Evolutionary conservation across 2,329 filamentous ascomycete genomes (phyloP).

Genomic region (Diaporthe citrichinensis): DNA sequence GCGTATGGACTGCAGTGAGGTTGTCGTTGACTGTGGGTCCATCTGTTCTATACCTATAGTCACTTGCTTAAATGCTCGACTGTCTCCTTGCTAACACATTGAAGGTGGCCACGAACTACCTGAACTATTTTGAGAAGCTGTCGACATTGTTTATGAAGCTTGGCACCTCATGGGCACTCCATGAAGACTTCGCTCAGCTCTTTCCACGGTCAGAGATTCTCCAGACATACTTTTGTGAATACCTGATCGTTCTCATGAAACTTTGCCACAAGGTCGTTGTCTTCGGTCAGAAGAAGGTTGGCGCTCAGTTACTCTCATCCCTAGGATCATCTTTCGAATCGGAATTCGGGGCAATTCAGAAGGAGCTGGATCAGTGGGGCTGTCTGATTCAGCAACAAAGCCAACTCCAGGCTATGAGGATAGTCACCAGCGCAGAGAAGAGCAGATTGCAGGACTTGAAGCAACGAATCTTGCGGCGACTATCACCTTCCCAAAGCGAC

Average conservation of each 20-base stretch:
- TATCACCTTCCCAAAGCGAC: conserved; percentile 34
- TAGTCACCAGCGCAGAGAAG: not conserved
- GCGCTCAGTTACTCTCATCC: not conserved
- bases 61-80: not conserved
- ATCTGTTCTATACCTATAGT: too few relatives aligned
- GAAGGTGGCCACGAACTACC: not conserved
- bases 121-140: conserved; percentile 30
- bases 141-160: conserved; percentile 25
- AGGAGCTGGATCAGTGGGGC: conserved; percentile 32
- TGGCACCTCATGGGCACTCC: conserved; percentile 18
- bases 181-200: conserved; percentile 27
- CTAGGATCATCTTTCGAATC: conserved; percentile 24
- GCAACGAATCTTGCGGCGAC: not conserved
- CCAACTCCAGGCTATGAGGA: not conserved
- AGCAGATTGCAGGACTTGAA: not conserved
- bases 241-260: conserved; percentile 3
- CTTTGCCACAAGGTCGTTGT: conserved; percentile 11
- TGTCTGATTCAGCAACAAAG: conserved; percentile 13
- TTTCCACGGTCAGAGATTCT: conserved; percentile 14
- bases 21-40: conserved; percentile 35
- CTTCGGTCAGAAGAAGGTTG: not conserved
- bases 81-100: not conserved
- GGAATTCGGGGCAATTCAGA: conserved; percentile 27
- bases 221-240: conserved; percentile 24
- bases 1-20: conserved; percentile 40